Evolutionary conservation across 768 basidiomycete genomes (phyloP).

Genomic region (Chiua virens): DNA sequence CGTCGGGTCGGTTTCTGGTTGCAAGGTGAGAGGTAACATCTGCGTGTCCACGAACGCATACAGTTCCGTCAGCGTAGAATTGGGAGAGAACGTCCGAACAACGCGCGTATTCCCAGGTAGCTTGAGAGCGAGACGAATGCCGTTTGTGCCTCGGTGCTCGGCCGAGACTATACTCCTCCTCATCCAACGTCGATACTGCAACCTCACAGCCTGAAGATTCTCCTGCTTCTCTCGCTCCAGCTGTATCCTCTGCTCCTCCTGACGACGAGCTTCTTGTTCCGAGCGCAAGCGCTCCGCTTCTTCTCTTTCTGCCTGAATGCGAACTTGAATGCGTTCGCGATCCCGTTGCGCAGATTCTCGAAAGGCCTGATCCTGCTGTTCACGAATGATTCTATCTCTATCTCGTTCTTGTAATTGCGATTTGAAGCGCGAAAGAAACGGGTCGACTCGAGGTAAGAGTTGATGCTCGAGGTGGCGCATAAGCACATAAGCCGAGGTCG

Average conservation of each 20-base stretch:
- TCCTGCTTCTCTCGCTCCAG: constrained; percentile 38
- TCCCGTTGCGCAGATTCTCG: constrained; percentile 63
- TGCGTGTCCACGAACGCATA: constrained; percentile 74
- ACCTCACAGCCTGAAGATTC: constrained; percentile 36
- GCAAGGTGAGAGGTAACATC: constrained; percentile 44
- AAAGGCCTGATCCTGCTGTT: constrained; percentile 83
- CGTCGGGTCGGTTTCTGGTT: constrained; percentile 41
- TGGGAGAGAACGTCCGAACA: constrained; percentile 52
- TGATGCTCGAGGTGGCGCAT: constrained; percentile 64
- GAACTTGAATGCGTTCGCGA: constrained; percentile 60
- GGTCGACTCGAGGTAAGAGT: constrained; percentile 77
- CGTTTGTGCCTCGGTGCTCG: constrained; percentile 24
- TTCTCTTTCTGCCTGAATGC: constrained; percentile 46
- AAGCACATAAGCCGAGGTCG: constrained; percentile 66
- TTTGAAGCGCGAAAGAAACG: constrained; percentile 69
- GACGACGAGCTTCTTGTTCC: constrained; percentile 30
- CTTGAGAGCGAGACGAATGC: constrained; percentile 52
- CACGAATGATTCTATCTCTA: constrained; percentile 61
- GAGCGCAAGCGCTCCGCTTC: constrained; percentile 35
- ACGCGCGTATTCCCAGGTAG: constrained; percentile 56
- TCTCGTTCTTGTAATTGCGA: constrained; percentile 49
- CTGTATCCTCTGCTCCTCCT: constrained; percentile 36
- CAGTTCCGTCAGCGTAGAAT: constrained; percentile 56
- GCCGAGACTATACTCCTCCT: constrained; percentile 45
- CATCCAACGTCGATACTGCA: constrained; percentile 63